Base-by-base conservation (phyloP, 495 filamentous ascomycete genomes). In the Apiosordaria backusii region DNA sequence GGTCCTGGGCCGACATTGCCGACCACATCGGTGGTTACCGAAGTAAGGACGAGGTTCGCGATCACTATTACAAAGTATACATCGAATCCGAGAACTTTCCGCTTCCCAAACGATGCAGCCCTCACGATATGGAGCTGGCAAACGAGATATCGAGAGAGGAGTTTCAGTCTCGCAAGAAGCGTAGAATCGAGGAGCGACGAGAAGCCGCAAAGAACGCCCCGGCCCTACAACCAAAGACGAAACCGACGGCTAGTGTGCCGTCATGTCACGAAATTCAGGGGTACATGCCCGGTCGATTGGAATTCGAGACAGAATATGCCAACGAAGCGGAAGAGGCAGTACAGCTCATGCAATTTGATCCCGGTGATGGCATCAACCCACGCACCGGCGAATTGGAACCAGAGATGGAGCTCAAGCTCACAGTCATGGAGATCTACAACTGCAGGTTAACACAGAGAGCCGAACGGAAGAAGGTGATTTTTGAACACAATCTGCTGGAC, bases 281-380 rank as follows among this genome's bases (percentile, higher is more conserved):
- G 4, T 99, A 96, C 77, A 99, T 99, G 95, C 95, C 95, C 2
- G 95, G 96, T 45, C 92, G 95, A 21, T 79, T 99, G 65, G 95
- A 99, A 74, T 99, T 98, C 72, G 95, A 99, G 82, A 96, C 91
- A 0, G 95, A 99, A 71, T 97, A 94, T 76, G 88, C 93, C 72
- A 98, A 99, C 76, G 96, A 98, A 70, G 95, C 96, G 0, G 95
- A 99, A 76, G 96, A 98, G 78, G 93, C 93, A 0, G 96, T 99
- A 15, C 95, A 98, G 75, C 89, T 95, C 64, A 97, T 99, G 90
- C 89, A 96, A 66, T 99, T 99, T 70, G 94, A 97, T 60, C 93
- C 95, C 1, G 95, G 95, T 16, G 93, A 97, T 71, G 95, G 95
- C 59, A 83, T 95, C 68, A 93, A 95, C 67, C 87, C 88, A 4